A percentile compares a stretch with the other conserved stretches of the same genome.
Evolutionary conservation across 495 filamentous ascomycete species (phyloP).

Genomic region (Penicillium riverlandense): DNA sequence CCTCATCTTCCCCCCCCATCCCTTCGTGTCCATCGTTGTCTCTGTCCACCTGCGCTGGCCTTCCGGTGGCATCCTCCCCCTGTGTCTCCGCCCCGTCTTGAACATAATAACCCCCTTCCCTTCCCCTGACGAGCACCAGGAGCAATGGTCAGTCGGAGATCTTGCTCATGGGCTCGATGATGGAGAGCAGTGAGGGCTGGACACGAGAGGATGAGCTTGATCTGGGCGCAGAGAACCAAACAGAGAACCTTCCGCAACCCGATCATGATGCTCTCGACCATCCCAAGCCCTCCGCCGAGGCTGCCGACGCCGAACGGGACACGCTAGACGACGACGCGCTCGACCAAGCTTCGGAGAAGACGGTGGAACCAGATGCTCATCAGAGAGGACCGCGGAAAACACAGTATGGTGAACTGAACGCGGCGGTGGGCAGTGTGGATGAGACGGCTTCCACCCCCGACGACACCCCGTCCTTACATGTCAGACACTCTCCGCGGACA

Average conservation of each 20-base stretch:
- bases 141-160: slow-evolving; percentile 40
- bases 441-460: slow-evolving; percentile 67
- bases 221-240: slow-evolving; percentile 30
- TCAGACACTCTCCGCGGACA: slow-evolving; percentile 27
- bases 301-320: slow-evolving; percentile 22
- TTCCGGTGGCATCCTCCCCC: no score
- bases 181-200: slow-evolving; percentile 39
- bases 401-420: slow-evolving; percentile 3
- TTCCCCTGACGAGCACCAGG: slow-evolving; percentile 8
- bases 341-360: slow-evolving; percentile 16
- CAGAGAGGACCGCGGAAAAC: slow-evolving; percentile 17
- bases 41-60: slow-evolving; percentile 4
- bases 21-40: background rate
- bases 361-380: slow-evolving; percentile 7
- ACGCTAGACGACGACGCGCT: slow-evolving; percentile 16
- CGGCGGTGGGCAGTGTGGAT: slow-evolving; percentile 30
- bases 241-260: slow-evolving; percentile 1
- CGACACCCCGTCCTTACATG: slow-evolving; percentile 83
- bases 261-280: slow-evolving; percentile 18
- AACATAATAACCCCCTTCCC: background rate
- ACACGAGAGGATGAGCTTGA: slow-evolving; percentile 43
- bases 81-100: background rate
- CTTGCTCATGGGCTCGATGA: slow-evolving; percentile 45
- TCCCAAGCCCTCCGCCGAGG: slow-evolving; percentile 10
- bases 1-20: background rate